Conservation (phyloP, 176 grass and related monocot genomes). For the Oryza officinalis region DNA sequence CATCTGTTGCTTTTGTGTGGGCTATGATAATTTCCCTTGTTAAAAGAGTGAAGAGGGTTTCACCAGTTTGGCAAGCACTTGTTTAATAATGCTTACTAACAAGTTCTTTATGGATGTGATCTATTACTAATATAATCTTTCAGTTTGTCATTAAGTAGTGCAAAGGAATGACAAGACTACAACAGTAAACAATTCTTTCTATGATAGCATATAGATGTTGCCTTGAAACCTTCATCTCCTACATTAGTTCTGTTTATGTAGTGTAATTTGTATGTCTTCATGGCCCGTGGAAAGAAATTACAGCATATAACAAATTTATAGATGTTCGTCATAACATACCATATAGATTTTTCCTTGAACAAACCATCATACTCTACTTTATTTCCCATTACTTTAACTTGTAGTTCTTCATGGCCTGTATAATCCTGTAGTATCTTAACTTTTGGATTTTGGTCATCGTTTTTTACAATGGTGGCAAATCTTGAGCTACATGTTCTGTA, state of each 20-base stretch:
- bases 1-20: constrained; percentile 9
- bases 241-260: background rate
- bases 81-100: background rate
- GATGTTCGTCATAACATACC: background rate
- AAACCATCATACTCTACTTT: background rate
- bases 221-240: background rate
- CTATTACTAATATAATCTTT: background rate
- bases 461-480: background rate
- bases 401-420: constrained; percentile 7
- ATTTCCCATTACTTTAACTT: constrained; percentile 12
- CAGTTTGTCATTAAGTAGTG: constrained; percentile 4
- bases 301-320: constrained; percentile 8
- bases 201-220: constrained; percentile 12
- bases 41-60: background rate
- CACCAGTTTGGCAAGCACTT: background rate
- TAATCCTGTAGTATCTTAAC: background rate
- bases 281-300: background rate
- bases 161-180: background rate
- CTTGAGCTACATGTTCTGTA: background rate
- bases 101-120: background rate
- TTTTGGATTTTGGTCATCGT: background rate
- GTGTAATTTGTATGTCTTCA: background rate
- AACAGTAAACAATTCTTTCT: background rate
- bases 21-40: background rate
- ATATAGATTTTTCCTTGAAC: constrained; percentile 16